Percentiles rank a stretch among this genome's conserved stretches.
These are phyloP conservation scores for Magnaporthiopsis poae DNA, from an alignment of 2,329 filamentous ascomycete genomes.

Conservation along the genomic window DNA sequence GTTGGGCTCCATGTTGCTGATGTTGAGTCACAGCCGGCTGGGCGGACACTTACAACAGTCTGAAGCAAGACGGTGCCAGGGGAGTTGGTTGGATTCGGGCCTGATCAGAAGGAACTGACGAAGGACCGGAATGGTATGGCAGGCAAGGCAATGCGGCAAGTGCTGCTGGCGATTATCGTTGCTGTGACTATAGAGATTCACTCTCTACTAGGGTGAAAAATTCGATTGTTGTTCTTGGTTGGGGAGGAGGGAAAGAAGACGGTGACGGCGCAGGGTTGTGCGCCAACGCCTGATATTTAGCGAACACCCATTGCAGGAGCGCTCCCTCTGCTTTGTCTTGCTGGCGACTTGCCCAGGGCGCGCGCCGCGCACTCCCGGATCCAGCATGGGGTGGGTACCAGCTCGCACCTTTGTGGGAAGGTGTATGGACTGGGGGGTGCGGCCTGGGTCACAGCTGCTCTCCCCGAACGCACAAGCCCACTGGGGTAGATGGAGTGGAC, in stretches of 20 bases:
- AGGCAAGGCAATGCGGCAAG: conserved; percentile 29
- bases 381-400: background rate
- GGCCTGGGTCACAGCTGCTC: background rate
- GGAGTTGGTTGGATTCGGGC: conserved; percentile 16
- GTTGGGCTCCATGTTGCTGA: conserved; percentile 9
- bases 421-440: background rate
- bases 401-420: background rate
- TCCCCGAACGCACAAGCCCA: background rate
- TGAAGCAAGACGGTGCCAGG: conserved; percentile 21
- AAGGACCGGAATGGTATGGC: conserved; percentile 22
- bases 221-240: conserved; percentile 41
- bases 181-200: conserved; percentile 50
- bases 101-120: conserved; percentile 16
- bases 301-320: background rate
- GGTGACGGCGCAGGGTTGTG: background rate
- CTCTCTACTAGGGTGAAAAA: conserved; percentile 35
- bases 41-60: conserved; percentile 25
- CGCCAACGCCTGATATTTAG: background rate
- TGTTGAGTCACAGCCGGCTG: conserved; percentile 6
- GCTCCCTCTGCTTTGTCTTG: background rate
- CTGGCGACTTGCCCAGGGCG: background rate
- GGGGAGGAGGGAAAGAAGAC: conserved; percentile 20
- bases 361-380: background rate
- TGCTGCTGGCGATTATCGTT: conserved; percentile 47
- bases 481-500: background rate